phyloP scores from a whole-genome alignment of 805 yeast species.

The Ogataea allantospora region DNA sequence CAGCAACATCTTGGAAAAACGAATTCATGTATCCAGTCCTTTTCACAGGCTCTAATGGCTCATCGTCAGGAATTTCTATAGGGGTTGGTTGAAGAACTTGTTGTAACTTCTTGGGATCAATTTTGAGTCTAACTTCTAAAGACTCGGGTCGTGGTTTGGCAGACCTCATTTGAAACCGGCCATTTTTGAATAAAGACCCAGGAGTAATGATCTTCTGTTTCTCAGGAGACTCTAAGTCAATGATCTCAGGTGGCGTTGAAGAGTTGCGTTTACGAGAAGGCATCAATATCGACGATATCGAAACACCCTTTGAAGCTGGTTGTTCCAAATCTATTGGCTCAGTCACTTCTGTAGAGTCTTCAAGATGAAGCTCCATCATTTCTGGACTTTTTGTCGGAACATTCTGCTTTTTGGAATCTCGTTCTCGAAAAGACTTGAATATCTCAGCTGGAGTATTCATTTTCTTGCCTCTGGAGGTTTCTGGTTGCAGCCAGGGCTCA shows the following conservation, averaged over 20 bases:
- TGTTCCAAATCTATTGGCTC: background rate
- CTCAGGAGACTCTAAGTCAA: slow-evolving; percentile 4
- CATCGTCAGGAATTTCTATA: slow-evolving; percentile 3
- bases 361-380: background rate
- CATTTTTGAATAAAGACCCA: slow-evolving; percentile 11
- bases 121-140: slow-evolving; percentile 16
- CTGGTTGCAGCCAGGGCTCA: slow-evolving; percentile 3
- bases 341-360: no score
- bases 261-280: background rate
- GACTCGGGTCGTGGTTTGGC: slow-evolving; percentile 13
- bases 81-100: background rate
- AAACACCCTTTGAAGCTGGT: slow-evolving; percentile 1
- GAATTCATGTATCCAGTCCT: slow-evolving; percentile 16
- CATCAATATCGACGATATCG: slow-evolving; percentile 8
- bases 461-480: slow-evolving; percentile 4
- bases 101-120: slow-evolving; percentile 13
- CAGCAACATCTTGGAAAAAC: slow-evolving; percentile 42
- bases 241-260: slow-evolving; percentile 9
- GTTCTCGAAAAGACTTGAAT: slow-evolving; percentile 15
- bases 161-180: slow-evolving; percentile 16
- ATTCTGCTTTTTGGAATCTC: slow-evolving; percentile 8
- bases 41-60: slow-evolving; percentile 3
- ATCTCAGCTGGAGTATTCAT: slow-evolving; percentile 21
- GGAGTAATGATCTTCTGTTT: slow-evolving; percentile 1
- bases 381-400: background rate